Percentiles rank a stretch among this genome's conserved stretches.
Evolutionary conservation across 2,329 filamentous ascomycete species (phyloP).

Genomic region (Rugonectria rugulosa): DNA sequence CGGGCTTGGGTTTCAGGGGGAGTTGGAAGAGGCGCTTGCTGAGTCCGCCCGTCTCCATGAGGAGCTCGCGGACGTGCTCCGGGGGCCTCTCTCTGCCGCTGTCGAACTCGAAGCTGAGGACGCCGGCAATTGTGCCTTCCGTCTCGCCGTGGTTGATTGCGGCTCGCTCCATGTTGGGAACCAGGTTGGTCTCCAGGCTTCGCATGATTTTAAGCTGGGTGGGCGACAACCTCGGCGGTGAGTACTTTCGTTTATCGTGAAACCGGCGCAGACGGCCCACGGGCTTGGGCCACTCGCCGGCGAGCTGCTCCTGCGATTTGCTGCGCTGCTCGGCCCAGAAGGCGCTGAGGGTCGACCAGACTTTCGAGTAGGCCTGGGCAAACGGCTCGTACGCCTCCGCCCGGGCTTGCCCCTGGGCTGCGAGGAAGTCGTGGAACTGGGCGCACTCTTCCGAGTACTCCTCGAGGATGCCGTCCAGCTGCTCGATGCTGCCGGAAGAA

Average conservation of each 20-base stretch:
- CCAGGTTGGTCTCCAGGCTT: conserved; percentile 14
- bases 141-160: conserved; percentile 24
- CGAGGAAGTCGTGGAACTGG: conserved; percentile 13
- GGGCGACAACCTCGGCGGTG: conserved; percentile 7
- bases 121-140: conserved; percentile 29
- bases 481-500: conserved; percentile 16
- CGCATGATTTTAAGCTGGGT: conserved; percentile 14
- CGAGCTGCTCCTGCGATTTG: background rate
- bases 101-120: conserved; percentile 28
- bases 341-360: background rate
- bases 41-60: conserved; percentile 18
- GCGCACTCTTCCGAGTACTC: conserved; percentile 18
- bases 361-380: background rate
- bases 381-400: conserved; percentile 1
- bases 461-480: conserved; percentile 7
- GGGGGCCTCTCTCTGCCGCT: conserved; percentile 21
- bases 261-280: background rate
- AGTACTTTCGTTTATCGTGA: background rate
- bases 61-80: conserved; percentile 20
- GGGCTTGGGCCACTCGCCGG: background rate
- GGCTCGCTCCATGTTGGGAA: conserved; percentile 20
- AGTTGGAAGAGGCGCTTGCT: conserved; percentile 4
- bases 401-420: conserved; percentile 6
- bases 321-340: conserved; percentile 8
- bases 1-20: background rate